Base-by-base conservation (phyloP, 306 rosid genomes). In the Prinsepia uniflora region DNA sequence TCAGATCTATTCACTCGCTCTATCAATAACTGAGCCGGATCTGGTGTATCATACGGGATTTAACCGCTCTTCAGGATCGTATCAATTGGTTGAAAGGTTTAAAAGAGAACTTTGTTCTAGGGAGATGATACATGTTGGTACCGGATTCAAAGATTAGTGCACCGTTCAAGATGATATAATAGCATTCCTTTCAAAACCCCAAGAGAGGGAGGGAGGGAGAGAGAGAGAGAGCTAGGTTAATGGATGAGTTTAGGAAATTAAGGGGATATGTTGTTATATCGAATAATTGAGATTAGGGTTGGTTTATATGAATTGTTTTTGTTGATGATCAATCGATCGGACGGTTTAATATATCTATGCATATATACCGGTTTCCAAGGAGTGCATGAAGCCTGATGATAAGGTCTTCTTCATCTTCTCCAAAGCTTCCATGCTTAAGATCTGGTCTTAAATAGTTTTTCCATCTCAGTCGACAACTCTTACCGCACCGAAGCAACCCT, bases 321-420 rank as follows among this genome's bases (percentile, higher is more conserved):
- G 36, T 30, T 2, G 36, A 30, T 30, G 2, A 2, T 2, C 36
- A 30, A 1, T 30, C 3, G 36, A 30, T 30, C 36, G 4, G 36
- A 30, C 2, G 36, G 36, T 30, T 30, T 30, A 63, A 44, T 40
- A n/a, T n/a, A n/a, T 41, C 7, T 30, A n/a, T 17, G 7, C 3
- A 54, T 41, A 7, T 41, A 5, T 39, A 85, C 89, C 86, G 24
- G 75, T 85, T 82, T 19, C 89, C 89, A n/a, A 85, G 89, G 55
- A 85, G 86, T 11, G 72, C 78, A 77, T 82, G 89, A 72, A 85
- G 89, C 79, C 80, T 78, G 78, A 84, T 84, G 73, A 84, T 84
- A 22, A 84, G 75, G 70, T 84, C 88, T 54, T 79, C 89, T 72
- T 85, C 89, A 63, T 85, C 86, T 75, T 77, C 81, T 24, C 79